Base-by-base conservation (phyloP, 352 stramenopile genomes). In the Pythium phragmiticola region DNA sequence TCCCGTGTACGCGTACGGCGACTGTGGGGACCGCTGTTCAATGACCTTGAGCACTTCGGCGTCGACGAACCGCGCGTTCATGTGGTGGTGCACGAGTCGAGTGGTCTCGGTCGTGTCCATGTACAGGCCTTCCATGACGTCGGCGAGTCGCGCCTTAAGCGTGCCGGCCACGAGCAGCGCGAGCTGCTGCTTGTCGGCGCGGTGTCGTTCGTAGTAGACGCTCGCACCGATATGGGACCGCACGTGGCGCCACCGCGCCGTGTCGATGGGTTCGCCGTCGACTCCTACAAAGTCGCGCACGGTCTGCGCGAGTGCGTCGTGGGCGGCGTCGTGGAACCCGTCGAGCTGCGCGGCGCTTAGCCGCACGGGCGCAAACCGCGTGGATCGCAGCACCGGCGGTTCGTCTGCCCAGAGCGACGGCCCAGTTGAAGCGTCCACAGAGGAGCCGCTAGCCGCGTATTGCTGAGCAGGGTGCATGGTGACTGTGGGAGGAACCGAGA, bases 241-340 rank as follows among this genome's bases (percentile, higher is more conserved):
- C 50, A 87, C 33, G 51, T 66, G 74, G 19, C 74, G 75, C 78
- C 78, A 84, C 28, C 62, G 62, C 19, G 57, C 45, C 34, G 37
- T 28, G 64, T 83, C 69, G 3, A 81, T 42, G 4, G 49, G 33
- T 9, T 70, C 51, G 17, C 51, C 51, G 21, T 69, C 54, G 7
- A 76, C 48, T 12, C 63, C 26, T 9, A 57, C 41, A 41, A 82
- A 84, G 3, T 66, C 69, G 23, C 56, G 41, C 17, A 87, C 71
- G 3, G 78, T 83, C 36, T 72, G 37, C 1, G 54, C 64, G 12
- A 87, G 64, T 16, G 58, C 65, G 7, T 62, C 57, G 42, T 81
- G 73, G 4, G 75, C 74, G 14, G 52, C 57, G 11, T 75, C 60
- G 43, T 81, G 72, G 59, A 69, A 84, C 11, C 47, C 65, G 41